Base-by-base conservation (phyloP, 345 rosid species). In the Adansonia digitata region DNA sequence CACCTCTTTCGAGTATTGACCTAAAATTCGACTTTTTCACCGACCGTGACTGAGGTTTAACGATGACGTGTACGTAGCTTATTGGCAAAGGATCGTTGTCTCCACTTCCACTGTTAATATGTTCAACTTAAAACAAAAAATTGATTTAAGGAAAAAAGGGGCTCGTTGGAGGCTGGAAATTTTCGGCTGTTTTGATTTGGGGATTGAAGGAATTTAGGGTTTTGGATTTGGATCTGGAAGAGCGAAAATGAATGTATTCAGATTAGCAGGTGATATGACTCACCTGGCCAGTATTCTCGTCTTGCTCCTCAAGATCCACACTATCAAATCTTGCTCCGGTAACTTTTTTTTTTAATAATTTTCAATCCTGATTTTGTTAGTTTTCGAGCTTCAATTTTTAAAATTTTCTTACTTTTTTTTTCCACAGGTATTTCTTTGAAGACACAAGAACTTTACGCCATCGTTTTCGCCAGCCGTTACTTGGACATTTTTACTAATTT, bases 291-390 rank as follows among this genome's bases (percentile, higher is more conserved):
- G 98, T 85, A 84, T 93, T 75, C 86, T 93, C 8, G 97, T 93
- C 83, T 81, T 91, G 88, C 98, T 93, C 63, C 94, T 91, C 81
- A 89, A 93, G 93, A 93, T 91, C 81, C 94, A 89, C 85, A 91
- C 97, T 69, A 91, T 93, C 81, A 93, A 93, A 82, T 91, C 94
- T 77, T 91, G 98, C 81, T 91, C 94, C 2, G 93, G 97, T 91
- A 73, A 22, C 11, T 13, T 35, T 49, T 49, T 34, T 31, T 9
- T 34, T 9, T 2, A 24, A 12, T 24, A 8, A n/a, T n/a, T n/a
- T n/a, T n/a, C n/a, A n/a, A n/a, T n/a, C n/a, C 35, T 27, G 56
- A 3, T 18, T 42, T 73, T 17, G 10, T 27, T 15, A 20, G 37
- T 0, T 53, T 53, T 24, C 0, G 9, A 40, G 22, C 13, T 37